Conservation (phyloP, 208 protist species). For the Chromosphaera perkinsii region DNA sequence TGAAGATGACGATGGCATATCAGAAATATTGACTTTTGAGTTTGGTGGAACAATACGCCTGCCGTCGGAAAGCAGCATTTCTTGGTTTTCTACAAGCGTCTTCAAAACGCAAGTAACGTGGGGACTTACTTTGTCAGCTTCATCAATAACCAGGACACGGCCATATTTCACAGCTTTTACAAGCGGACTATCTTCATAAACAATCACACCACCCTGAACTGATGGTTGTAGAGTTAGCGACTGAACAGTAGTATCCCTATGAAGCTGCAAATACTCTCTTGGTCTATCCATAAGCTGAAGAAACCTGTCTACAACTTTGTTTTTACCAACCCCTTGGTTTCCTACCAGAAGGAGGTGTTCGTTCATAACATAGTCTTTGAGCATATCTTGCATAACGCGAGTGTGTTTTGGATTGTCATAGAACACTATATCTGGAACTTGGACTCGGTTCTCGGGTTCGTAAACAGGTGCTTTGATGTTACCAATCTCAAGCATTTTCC, state of each 20-base stretch:
- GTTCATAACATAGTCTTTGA: slow-evolving; percentile 62
- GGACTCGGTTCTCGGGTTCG: neutral
- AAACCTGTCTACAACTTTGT: slow-evolving; percentile 84
- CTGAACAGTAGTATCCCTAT: slow-evolving; percentile 78
- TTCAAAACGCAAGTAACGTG: slow-evolving; percentile 69
- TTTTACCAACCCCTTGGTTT: slow-evolving; percentile 89
- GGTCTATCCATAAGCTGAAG: slow-evolving; percentile 71
- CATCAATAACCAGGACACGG: slow-evolving; percentile 84
- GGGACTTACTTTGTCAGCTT: slow-evolving; percentile 87
- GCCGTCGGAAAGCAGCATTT: slow-evolving; percentile 62
- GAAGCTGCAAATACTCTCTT: slow-evolving; percentile 88
- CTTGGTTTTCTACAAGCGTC: slow-evolving; percentile 51
- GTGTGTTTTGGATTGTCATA: slow-evolving; percentile 76
- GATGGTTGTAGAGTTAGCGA: slow-evolving; percentile 78
- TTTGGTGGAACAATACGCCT: slow-evolving; percentile 22
- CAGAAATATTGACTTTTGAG: neutral
- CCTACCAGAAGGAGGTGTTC: slow-evolving; percentile 82
- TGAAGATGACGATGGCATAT: no score
- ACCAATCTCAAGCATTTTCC: neutral
- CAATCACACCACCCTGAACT: slow-evolving; percentile 68
- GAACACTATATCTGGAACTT: slow-evolving; percentile 60
- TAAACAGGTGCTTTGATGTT: neutral
- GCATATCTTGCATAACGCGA: slow-evolving; percentile 70
- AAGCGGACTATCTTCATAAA: slow-evolving; percentile 81
- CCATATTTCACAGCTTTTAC: slow-evolving; percentile 78